Base-by-base conservation (phyloP, 768 basidiomycete genomes). In the Dentipellis sp. region DNA sequence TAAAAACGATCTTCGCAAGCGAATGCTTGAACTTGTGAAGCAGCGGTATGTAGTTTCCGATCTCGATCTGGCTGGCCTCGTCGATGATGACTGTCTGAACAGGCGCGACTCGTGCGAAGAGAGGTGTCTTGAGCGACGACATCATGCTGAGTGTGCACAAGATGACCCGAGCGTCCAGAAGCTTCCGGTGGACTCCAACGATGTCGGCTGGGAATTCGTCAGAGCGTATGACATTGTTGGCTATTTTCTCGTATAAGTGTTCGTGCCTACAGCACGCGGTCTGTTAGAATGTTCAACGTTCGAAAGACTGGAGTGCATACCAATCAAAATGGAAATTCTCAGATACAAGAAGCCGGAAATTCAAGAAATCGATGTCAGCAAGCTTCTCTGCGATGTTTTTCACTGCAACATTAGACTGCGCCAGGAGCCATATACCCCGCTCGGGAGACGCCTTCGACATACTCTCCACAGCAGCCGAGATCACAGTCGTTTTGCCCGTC, bases 381-480 rank as follows among this genome's bases (percentile, higher is more conserved):
- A 78, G 65, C 53, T 74, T 79, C 57, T 77, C 74, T 0, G 76
- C 76, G n/a, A 78, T 77, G 54, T 78, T 78, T 60, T 79, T 79
- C 17, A 78, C 77, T 0, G 75, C 78, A 36, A 78, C 74, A 42
- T 78, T 79, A 0, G 77, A 77, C 29, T 78, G 78, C 0, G 78
- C 76, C 23, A 72, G 65, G 35, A 79, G 59, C 71, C 73, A 78
- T 10, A 74, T 62, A 7, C 61, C 52, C 19, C 46, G 23, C 21
- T 8, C 14, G 4, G 45, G 37, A 3, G 19, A 47, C 5, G 3
- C 14, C n/a, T 10, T 51, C 11, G 49, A 37, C 37, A 53, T 22
- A 4, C 48, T 51, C 34, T 34, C 47, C 36, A 59, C 58, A 60
- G 56, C 57, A 12, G 55, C 63, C 4, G 62, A 55, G 36, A 66